Evolutionary conservation across 164 flowering plant genomes (phyloP).

Genomic region (Dillenia turbinata): DNA sequence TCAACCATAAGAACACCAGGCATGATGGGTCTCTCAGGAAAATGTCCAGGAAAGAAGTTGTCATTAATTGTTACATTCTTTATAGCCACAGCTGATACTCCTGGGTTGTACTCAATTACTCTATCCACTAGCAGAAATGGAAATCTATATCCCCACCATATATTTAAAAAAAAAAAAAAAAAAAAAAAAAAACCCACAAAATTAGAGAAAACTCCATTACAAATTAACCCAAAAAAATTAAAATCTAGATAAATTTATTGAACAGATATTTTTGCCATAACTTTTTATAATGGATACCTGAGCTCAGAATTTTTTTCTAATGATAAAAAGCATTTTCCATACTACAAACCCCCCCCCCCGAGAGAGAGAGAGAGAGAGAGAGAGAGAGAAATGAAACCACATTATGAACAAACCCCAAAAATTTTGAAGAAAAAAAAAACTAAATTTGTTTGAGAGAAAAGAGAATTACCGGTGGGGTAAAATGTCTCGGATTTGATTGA

Average conservation of each 20-base stretch:
- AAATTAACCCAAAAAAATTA: too few relatives aligned
- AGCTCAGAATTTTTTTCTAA: too few relatives aligned
- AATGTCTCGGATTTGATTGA: constrained; percentile 79
- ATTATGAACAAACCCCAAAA: not conserved
- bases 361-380: too few relatives aligned
- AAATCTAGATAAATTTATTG: too few relatives aligned
- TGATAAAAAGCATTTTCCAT: too few relatives aligned
- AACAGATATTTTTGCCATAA: too few relatives aligned
- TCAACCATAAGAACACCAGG: constrained; percentile 99
- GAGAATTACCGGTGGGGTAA: constrained; percentile 74
- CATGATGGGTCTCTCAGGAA: constrained; percentile 98
- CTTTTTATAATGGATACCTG: too few relatives aligned
- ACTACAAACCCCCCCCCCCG: too few relatives aligned
- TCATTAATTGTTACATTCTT: constrained; percentile 97
- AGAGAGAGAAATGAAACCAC: not conserved
- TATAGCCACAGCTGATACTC: constrained; percentile 89
- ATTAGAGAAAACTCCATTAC: not conserved
- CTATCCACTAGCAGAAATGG: constrained; percentile 95
- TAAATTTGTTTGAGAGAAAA: not conserved
- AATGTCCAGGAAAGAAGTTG: constrained; percentile 95
- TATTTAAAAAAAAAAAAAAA: constrained; percentile 2
- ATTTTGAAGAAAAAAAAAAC: not conserved
- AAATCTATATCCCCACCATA: constrained; percentile 41
- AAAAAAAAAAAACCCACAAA: not conserved
- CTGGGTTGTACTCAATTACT: constrained; percentile 85